Conservation (phyloP, 73 alveolate genomes). For the Uronychia binucleata region DNA sequence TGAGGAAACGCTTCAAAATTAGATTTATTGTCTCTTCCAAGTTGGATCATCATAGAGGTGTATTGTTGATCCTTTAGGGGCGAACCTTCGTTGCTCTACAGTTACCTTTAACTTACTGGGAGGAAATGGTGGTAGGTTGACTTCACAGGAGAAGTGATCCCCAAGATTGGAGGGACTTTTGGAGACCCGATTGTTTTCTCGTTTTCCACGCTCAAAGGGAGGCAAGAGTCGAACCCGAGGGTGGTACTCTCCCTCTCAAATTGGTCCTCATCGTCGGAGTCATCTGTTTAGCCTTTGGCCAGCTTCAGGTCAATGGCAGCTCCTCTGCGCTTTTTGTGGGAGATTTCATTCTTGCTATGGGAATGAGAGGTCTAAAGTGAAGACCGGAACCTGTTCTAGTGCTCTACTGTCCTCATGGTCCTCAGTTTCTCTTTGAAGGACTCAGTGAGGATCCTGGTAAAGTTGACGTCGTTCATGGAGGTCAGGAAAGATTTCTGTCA, state of each 20-base stretch:
- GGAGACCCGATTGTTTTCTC: background rate
- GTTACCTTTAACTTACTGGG: no score
- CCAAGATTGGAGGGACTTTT: background rate
- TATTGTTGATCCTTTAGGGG: no score
- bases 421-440: background rate
- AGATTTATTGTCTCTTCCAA: no score
- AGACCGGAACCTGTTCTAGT: background rate
- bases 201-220: no score
- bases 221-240: no score
- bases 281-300: no score
- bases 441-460: background rate
- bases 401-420: constrained; percentile 2
- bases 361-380: background rate
- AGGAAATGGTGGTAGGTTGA: background rate
- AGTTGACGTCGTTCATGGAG: background rate
- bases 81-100: no score
- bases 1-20: no score
- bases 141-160: background rate
- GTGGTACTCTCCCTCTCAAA: background rate
- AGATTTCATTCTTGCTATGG: background rate
- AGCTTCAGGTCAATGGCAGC: background rate
- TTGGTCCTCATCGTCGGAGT: background rate
- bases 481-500: background rate
- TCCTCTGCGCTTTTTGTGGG: background rate
- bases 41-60: no score